Conservation (phyloP, 2,329 filamentous ascomycete species). For the Xylaria hypoxylon region DNA sequence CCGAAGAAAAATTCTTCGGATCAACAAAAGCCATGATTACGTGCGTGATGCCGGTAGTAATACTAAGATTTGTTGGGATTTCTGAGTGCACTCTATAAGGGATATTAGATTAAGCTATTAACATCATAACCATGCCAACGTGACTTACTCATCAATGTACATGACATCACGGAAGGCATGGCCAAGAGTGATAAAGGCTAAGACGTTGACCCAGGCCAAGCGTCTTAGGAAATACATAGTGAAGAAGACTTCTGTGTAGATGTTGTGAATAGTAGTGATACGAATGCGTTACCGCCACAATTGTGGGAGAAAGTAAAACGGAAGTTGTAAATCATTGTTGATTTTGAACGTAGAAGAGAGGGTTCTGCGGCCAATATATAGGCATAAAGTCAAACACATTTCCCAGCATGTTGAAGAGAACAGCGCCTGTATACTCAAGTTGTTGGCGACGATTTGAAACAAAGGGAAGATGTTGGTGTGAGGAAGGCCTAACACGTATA, state of each 20-base stretch:
- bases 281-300: too few species aligned
- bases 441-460: neutral
- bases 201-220: slow-evolving; percentile 11
- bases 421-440: neutral
- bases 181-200: slow-evolving; percentile 10
- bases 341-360: neutral
- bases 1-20: slow-evolving; percentile 19
- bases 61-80: neutral
- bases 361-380: slow-evolving; percentile 2
- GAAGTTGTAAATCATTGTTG: neutral
- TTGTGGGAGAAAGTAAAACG: too few species aligned
- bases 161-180: slow-evolving; percentile 32
- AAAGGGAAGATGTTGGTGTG: neutral
- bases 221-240: slow-evolving; percentile 7
- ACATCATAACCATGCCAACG: neutral
- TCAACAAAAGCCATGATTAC: slow-evolving; percentile 34
- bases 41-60: slow-evolving; percentile 26
- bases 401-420: neutral
- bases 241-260: too few species aligned
- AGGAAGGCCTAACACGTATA: neutral
- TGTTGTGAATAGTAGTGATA: too few species aligned
- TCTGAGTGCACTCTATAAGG: slow-evolving; percentile 23
- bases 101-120: slow-evolving; percentile 1
- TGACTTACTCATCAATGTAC: slow-evolving; percentile 32
- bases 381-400: neutral